phyloP scores from a whole-genome alignment of 2,329 filamentous ascomycete species.

The Talaromyces verruculosus region DNA sequence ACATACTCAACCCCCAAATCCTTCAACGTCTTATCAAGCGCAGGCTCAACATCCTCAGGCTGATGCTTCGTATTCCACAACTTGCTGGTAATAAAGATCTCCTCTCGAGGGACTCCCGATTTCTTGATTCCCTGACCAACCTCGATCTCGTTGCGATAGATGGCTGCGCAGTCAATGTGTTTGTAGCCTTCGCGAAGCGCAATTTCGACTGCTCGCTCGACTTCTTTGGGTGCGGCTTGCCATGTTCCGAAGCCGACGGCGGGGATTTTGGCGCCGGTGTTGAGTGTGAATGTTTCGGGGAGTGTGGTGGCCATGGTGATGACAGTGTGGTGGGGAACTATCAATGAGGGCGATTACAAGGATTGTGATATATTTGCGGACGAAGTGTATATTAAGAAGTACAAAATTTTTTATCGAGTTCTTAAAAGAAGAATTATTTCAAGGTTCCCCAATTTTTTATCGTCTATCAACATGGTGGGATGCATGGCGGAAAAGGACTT shows the following conservation, averaged over 20 bases:
- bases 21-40: conserved; percentile 70
- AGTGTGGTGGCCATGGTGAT: background rate
- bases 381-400: background rate
- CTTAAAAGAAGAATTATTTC: background rate
- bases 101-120: conserved; percentile 70
- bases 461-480: background rate
- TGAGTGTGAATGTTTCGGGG: conserved; percentile 41
- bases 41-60: conserved; percentile 60
- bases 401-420: background rate
- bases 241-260: conserved; percentile 56
- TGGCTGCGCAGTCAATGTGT: conserved; percentile 51
- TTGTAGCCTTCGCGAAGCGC: conserved; percentile 53
- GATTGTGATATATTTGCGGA: background rate
- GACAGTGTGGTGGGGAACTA: background rate
- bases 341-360: background rate
- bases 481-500: background rate
- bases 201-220: conserved; percentile 48
- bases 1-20: conserved; percentile 75
- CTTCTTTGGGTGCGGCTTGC: conserved; percentile 52
- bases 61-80: conserved; percentile 78
- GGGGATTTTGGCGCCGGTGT: conserved; percentile 49
- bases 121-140: conserved; percentile 72
- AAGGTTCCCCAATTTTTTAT: background rate
- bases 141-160: conserved; percentile 66
- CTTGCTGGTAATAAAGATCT: conserved; percentile 83